These are phyloP conservation scores for Barnettozyma sucrosica DNA, from an alignment of 805 yeast species.

Conservation along the genomic window DNA sequence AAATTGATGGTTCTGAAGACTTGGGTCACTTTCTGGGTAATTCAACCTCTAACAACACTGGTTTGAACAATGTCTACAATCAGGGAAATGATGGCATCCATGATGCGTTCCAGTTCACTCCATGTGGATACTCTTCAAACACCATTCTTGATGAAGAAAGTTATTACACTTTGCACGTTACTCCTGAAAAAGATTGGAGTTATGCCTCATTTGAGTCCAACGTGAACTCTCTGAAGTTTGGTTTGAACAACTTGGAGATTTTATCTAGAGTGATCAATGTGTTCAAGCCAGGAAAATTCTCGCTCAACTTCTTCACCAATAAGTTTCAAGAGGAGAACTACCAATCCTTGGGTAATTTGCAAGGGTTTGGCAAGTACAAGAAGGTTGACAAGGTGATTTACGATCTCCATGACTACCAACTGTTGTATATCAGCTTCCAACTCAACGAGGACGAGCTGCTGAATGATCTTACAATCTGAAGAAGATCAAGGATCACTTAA, in stretches of 20 bases:
- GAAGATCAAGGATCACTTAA: neutral
- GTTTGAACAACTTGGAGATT: constrained; percentile 45
- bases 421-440: constrained; percentile 66
- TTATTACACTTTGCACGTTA: constrained; percentile 84
- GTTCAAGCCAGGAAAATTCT: constrained; percentile 73
- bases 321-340: constrained; percentile 30
- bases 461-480: constrained; percentile 10
- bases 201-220: constrained; percentile 95
- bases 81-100: constrained; percentile 33
- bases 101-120: constrained; percentile 87
- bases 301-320: constrained; percentile 44
- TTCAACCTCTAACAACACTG: constrained; percentile 56
- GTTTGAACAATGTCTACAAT: constrained; percentile 56
- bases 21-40: constrained; percentile 82
- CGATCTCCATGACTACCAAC: constrained; percentile 68
- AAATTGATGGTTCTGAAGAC: constrained; percentile 44
- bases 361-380: constrained; percentile 41
- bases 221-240: constrained; percentile 44
- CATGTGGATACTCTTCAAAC: constrained; percentile 94
- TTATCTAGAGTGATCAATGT: constrained; percentile 53
- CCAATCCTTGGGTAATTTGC: constrained; percentile 28
- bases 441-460: constrained; percentile 25
- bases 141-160: constrained; percentile 58
- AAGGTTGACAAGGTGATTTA: constrained; percentile 64
- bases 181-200: constrained; percentile 92